A percentile compares a stretch with the other conserved stretches of the same genome.
Evolutionary conservation across 768 basidiomycete genomes (phyloP).

Genomic region (Lentinula aciculospora): DNA sequence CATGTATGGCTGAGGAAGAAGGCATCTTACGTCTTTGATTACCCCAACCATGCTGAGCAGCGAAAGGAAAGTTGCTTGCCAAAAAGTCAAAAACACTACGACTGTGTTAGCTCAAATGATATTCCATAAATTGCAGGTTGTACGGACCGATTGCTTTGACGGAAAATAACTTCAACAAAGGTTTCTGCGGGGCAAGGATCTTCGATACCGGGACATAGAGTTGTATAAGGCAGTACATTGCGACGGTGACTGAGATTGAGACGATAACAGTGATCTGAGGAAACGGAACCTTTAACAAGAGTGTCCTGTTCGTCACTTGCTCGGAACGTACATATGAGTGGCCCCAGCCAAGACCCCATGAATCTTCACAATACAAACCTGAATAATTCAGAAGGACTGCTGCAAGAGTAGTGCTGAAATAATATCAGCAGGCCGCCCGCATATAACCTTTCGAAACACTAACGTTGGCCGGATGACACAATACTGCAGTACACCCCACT

Average conservation of each 20-base stretch:
- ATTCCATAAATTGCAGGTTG: background rate
- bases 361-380: slow-evolving; percentile 69
- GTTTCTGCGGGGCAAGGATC: slow-evolving; percentile 51
- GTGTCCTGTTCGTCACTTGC: background rate
- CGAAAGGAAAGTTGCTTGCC: slow-evolving; percentile 63
- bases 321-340: slow-evolving; percentile 53
- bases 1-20: background rate
- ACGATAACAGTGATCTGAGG: slow-evolving; percentile 52
- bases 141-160: slow-evolving; percentile 66
- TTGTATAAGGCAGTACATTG: slow-evolving; percentile 77
- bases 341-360: slow-evolving; percentile 63
- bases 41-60: slow-evolving; percentile 51
- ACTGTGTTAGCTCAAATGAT: background rate
- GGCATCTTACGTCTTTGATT: slow-evolving; percentile 50
- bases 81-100: slow-evolving; percentile 69
- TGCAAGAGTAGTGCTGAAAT: slow-evolving; percentile 44
- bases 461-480: slow-evolving; percentile 59
- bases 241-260: slow-evolving; percentile 66
- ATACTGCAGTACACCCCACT: slow-evolving; percentile 73
- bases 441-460: slow-evolving; percentile 13
- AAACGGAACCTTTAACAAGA: background rate
- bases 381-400: slow-evolving; percentile 58
- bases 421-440: background rate
- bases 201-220: slow-evolving; percentile 54
- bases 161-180: slow-evolving; percentile 63